Evolutionary conservation across 768 basidiomycete genomes (phyloP).

Genomic region (Chalciporus sphaerocephalus): DNA sequence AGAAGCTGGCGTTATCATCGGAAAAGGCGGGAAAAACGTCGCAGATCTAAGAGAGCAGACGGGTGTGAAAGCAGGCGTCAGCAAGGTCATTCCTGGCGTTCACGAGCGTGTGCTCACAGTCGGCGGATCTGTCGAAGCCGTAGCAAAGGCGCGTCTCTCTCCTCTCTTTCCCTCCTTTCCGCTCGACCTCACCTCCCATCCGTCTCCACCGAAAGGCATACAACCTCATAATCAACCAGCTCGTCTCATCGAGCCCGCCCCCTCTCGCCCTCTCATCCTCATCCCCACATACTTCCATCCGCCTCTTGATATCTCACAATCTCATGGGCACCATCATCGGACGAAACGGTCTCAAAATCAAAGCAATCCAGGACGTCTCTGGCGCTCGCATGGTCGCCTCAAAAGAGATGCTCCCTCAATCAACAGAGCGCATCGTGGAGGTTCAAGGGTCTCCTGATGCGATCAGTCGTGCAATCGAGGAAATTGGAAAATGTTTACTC

Average conservation of each 20-base stretch:
- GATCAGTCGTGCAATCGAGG: conserved; percentile 89
- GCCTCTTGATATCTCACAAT: conserved; percentile 97
- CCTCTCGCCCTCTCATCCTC: conserved; percentile 66
- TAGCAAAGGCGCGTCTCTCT: conserved; percentile 67
- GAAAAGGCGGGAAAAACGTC: conserved; percentile 95
- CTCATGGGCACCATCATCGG: conserved; percentile 99
- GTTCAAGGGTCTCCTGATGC: conserved; percentile 91
- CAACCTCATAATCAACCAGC: conserved; percentile 88
- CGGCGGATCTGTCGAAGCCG: conserved; percentile 85
- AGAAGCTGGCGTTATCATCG: conserved; percentile 96
- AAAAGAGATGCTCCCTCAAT: conserved; percentile 99
- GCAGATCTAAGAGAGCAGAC: conserved; percentile 94
- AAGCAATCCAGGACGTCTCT: conserved; percentile 94
- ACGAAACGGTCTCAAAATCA: conserved; percentile 94
- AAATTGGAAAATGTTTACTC: conserved; percentile 91
- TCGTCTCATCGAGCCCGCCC: conserved; percentile 76
- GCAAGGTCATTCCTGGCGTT: conserved; percentile 96
- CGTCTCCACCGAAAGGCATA: conserved; percentile 62
- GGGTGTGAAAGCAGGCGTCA: conserved; percentile 97
- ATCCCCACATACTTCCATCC: conserved; percentile 75
- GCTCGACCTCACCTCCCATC: conserved; percentile 7
- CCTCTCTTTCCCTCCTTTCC: background rate
- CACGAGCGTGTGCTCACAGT: conserved; percentile 97
- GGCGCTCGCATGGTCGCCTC: conserved; percentile 98
- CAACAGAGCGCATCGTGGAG: conserved; percentile 97